Percentiles rank a stretch among this genome's conserved stretches.
Conservation (phyloP, 495 filamentous ascomycete genomes). For the Lophiostoma macrostomum region DNA sequence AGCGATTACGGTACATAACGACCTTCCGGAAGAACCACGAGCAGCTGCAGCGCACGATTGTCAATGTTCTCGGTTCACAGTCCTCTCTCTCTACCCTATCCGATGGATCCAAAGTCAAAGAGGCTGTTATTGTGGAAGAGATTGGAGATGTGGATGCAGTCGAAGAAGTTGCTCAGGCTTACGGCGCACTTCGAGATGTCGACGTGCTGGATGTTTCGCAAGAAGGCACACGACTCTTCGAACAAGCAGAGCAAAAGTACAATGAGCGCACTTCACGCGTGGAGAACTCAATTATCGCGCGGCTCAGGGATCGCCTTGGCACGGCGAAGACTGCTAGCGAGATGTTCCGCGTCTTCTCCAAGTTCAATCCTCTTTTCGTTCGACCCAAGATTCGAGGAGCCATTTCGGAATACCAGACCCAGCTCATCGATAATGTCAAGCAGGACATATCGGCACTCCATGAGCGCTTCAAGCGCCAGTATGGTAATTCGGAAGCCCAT, state of each 20-base stretch:
- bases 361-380: slow-evolving; percentile 98
- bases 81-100: slow-evolving; percentile 38
- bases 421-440: slow-evolving; percentile 96
- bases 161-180: slow-evolving; percentile 90
- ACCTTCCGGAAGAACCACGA: slow-evolving; percentile 95
- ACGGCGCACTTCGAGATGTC: slow-evolving; percentile 86
- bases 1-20: slow-evolving; percentile 85
- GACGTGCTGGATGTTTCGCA: slow-evolving; percentile 89
- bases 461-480: slow-evolving; percentile 97
- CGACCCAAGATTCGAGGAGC: slow-evolving; percentile 95
- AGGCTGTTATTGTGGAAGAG: slow-evolving; percentile 71
- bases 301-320: slow-evolving; percentile 85
- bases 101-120: slow-evolving; percentile 50
- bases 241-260: slow-evolving; percentile 87
- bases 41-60: slow-evolving; percentile 91
- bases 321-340: slow-evolving; percentile 95
- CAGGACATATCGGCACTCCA: slow-evolving; percentile 88
- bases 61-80: slow-evolving; percentile 85
- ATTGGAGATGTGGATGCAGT: slow-evolving; percentile 98
- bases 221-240: slow-evolving; percentile 87
- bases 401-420: slow-evolving; percentile 94
- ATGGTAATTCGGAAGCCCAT: slow-evolving; percentile 95
- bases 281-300: slow-evolving; percentile 97
- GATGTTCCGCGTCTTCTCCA: slow-evolving; percentile 99
- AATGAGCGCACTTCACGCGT: slow-evolving; percentile 95